phyloP scores from a whole-genome alignment of 164 flowering plant genomes.

The Saururus chinensis region DNA sequence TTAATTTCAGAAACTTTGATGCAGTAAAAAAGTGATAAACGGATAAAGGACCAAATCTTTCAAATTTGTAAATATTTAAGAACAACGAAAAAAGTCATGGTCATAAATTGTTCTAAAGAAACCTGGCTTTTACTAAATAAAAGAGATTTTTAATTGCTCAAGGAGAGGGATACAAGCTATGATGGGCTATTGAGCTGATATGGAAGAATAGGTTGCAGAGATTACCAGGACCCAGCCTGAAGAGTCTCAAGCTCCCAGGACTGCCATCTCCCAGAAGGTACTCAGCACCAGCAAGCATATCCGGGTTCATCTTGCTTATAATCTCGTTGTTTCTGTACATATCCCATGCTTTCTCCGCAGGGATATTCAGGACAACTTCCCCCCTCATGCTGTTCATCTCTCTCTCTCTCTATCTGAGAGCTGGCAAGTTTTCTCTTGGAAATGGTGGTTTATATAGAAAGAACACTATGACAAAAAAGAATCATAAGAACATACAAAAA shows the following conservation, averaged over 20 bases:
- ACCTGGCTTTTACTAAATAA: too few relatives aligned
- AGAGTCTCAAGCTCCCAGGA: constrained; percentile 46
- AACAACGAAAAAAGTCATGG: too few relatives aligned
- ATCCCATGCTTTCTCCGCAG: constrained; percentile 49
- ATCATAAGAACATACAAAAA: too few relatives aligned
- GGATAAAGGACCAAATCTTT: too few relatives aligned
- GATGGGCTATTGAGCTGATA: too few relatives aligned
- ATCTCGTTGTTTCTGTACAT: constrained; percentile 45
- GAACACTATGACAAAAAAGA: too few relatives aligned
- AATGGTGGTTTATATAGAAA: background rate
- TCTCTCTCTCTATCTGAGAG: background rate
- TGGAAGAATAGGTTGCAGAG: background rate
- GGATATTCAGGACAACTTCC: constrained; percentile 39
- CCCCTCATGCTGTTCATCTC: constrained; percentile 33
- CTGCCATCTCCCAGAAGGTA: constrained; percentile 36
- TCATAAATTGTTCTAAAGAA: too few relatives aligned
- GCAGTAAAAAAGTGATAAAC: too few relatives aligned
- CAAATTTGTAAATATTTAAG: too few relatives aligned
- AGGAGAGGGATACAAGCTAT: too few relatives aligned
- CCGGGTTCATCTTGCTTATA: constrained; percentile 32
- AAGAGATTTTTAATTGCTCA: too few relatives aligned
- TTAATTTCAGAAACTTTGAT: too few relatives aligned
- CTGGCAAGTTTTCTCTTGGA: background rate
- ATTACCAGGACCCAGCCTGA: constrained; percentile 51
- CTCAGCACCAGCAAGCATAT: constrained; percentile 30